phyloP scores from a whole-genome alignment of 129 eudicot genomes.

The Pulicaria dysenterica region DNA sequence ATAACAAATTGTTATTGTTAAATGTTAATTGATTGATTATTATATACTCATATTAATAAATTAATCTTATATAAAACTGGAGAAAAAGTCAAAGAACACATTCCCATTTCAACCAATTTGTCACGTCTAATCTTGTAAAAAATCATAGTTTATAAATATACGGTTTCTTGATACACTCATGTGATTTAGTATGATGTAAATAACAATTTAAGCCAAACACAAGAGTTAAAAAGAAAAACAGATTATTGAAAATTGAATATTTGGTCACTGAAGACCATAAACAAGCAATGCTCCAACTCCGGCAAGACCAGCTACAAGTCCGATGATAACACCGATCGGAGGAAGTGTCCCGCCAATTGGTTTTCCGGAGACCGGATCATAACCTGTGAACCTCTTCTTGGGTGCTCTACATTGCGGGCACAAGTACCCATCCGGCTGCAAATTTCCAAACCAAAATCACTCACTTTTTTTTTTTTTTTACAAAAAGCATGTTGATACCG shows the following conservation, averaged over 20 bases:
- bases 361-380: constrained; percentile 78
- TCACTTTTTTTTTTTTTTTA: neutral
- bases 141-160: neutral
- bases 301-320: constrained; percentile 82
- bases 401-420: constrained; percentile 98
- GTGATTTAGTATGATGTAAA: neutral
- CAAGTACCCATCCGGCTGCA: constrained; percentile 85
- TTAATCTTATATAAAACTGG: too few relatives aligned
- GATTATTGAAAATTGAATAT: constrained; percentile 10
- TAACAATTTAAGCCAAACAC: neutral
- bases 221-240: constrained; percentile 9
- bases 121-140: neutral
- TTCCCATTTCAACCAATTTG: too few relatives aligned
- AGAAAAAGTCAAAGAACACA: too few relatives aligned
- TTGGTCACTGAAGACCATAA: constrained; percentile 85
- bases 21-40: too few relatives aligned
- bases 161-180: constrained; percentile 10
- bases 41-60: too few relatives aligned
- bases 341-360: constrained; percentile 77
- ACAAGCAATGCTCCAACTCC: constrained; percentile 96
- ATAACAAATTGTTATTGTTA: too few relatives aligned
- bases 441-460: constrained; percentile 6
- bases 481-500: neutral
- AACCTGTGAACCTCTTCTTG: constrained; percentile 90
- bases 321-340: constrained; percentile 85